Base-by-base conservation (phyloP, 768 basidiomycete genomes). In the Suillus decipiens region DNA sequence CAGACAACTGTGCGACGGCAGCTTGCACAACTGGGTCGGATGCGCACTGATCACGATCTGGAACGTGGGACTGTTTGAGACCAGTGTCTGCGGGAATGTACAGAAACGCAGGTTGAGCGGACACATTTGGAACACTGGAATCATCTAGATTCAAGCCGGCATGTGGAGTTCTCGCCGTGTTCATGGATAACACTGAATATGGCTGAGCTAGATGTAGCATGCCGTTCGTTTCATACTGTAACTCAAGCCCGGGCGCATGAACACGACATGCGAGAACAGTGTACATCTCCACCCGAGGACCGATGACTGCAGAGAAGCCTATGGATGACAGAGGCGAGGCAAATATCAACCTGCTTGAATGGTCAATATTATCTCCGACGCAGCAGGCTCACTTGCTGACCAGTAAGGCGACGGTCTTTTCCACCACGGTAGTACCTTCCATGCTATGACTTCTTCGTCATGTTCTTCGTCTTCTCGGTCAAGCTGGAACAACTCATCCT, bases 21-120 rank as follows among this genome's bases (percentile, higher is more conserved):
- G 88, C 89, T 72, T 86, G 85, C 1, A 93, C 89, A 10, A 82
- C 81, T 1, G 92, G 90, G 68, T 94, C 91, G 1, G 84, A 75
- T 10, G 84, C 81, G 69, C 92, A 94, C 5, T 31, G 24, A 28
- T 57, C 73, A 69, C 53, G 71, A 66, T 24, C 39, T 6, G 24
- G 24, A 28, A 17, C 11, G 10, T 19, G 17, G 41, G 39, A 28
- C 6, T 57, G 24, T 28, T 28, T 10, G 28, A 19, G 17, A 17
- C 55, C 24, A 28, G 55, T 24, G 39, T 24, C 24, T 39, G 24
- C 10, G 11, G 56, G 56, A 41, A 57, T 2, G 24, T 57, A 57
- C 24, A 41, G 5, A 57, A 24, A 41, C 11, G 19, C 39, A 19
- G 17, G 24, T 9, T 57, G 56, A 41, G 28, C 5, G 41, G 39